Base-by-base conservation (phyloP, 75 land plant genomes). In the Selaginella tamariscina region DNA sequence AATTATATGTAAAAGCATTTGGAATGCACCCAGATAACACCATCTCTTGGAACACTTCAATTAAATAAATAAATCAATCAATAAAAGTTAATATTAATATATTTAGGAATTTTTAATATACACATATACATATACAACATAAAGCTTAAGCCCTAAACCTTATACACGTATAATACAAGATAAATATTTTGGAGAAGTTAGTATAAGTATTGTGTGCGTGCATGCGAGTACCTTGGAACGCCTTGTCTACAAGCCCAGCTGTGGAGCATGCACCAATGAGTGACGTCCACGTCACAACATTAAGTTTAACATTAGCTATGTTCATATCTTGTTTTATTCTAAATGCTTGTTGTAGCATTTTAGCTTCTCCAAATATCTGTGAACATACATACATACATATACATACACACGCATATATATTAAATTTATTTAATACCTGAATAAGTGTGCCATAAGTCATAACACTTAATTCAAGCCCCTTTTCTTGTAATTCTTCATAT, bases 361-460 rank as follows among this genome's bases (percentile, higher is more conserved):
- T 87, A 15, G 95, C 91, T 73, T 83, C 85, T 65, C 92, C 85
- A 72, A 89, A 83, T 13, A 84, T 77, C 95, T 89, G 75, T 33
- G 31, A 33, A 32, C n/a, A n/a, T n/a, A n/a, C n/a, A n/a, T n/a
- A n/a, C n/a, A n/a, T n/a, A n/a, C n/a, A n/a, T n/a, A n/a, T n/a
- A n/a, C n/a, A n/a, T n/a, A n/a, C n/a, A n/a, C n/a, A n/a, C n/a
- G n/a, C n/a, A n/a, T n/a, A n/a, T n/a, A n/a, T n/a, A n/a, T n/a
- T n/a, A n/a, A n/a, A n/a, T n/a, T n/a, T 5, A 39, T 5, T 39
- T 8, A 59, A 5, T 23, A 77, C 79, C 73, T 77, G 71, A 30
- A 87, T 78, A 55, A 87, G 79, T 31, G 91, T 84, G 72, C 84
- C 80, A 73, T 86, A 89, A 27, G 88, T 82, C 24, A 86, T 68